Evolutionary conservation across 305 asterid species (phyloP).

Genomic region (Fraxinus platypoda): DNA sequence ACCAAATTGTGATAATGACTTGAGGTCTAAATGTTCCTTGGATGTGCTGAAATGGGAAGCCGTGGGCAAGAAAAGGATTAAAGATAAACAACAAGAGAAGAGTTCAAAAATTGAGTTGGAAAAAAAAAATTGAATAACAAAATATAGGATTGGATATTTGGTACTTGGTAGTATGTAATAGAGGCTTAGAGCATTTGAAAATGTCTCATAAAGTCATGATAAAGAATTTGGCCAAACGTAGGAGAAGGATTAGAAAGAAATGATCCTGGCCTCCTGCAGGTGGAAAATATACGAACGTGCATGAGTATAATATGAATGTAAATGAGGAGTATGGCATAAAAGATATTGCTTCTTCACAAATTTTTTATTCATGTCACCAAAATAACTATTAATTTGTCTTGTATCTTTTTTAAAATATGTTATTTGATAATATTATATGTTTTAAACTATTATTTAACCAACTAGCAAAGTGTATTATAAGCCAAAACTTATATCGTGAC

Average conservation of each 20-base stretch:
- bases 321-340: not conserved
- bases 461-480: not conserved
- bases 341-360: not conserved
- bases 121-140: too few species aligned
- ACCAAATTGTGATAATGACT: too few species aligned
- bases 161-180: not conserved
- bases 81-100: too few species aligned
- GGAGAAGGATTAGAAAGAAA: not conserved
- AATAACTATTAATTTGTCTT: not conserved
- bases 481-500: not conserved
- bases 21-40: too few species aligned
- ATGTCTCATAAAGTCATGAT: not conserved
- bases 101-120: too few species aligned
- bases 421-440: not conserved
- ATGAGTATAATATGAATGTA: not conserved
- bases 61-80: too few species aligned
- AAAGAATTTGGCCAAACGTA: not conserved
- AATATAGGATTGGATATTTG: too few species aligned
- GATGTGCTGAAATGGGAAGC: too few species aligned
- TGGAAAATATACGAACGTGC: not conserved
- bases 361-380: not conserved
- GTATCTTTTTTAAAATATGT: not conserved
- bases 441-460: not conserved
- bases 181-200: not conserved
- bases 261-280: not conserved